Evolutionary conservation across 2,329 filamentous ascomycete species (phyloP).

Genomic region (Thermothelomyces thermophilus): DNA sequence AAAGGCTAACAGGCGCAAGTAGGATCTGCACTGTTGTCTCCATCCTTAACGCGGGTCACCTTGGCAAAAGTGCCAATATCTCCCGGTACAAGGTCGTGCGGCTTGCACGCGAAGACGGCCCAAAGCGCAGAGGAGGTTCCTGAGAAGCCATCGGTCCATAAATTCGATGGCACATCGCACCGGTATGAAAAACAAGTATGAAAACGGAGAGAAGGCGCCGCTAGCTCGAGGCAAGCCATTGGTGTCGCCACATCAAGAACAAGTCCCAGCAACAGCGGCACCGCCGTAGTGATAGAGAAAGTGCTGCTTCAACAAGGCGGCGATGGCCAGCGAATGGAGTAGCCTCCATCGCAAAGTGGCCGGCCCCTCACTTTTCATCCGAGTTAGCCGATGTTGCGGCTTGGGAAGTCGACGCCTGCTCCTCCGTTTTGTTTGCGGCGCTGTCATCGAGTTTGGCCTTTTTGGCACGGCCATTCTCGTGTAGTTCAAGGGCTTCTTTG

Average conservation of each 20-base stretch:
- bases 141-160: not conserved
- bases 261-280: too few relatives aligned
- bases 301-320: not conserved
- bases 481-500: conserved; percentile 25
- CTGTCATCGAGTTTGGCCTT: conserved; percentile 27
- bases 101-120: not conserved
- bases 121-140: not conserved
- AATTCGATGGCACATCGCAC: too few relatives aligned
- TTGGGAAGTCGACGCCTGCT: conserved; percentile 3
- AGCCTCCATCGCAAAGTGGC: too few relatives aligned
- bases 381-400: conserved; percentile 1
- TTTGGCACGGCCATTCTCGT: conserved; percentile 29
- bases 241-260: not conserved
- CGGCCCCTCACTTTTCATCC: too few relatives aligned
- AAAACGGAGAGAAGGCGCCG: not conserved
- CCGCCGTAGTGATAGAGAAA: too few relatives aligned
- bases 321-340: not conserved
- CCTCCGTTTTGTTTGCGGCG: not conserved
- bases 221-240: not conserved
- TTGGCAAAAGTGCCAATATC: not conserved
- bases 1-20: not conserved
- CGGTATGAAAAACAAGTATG: too few relatives aligned
- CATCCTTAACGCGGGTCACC: not conserved
- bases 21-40: not conserved
- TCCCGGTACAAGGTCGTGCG: not conserved